These are phyloP conservation scores for Fragilariopsis cylindrus DNA, from an alignment of 108 stramenopile genomes.

Conservation along the genomic window DNA sequence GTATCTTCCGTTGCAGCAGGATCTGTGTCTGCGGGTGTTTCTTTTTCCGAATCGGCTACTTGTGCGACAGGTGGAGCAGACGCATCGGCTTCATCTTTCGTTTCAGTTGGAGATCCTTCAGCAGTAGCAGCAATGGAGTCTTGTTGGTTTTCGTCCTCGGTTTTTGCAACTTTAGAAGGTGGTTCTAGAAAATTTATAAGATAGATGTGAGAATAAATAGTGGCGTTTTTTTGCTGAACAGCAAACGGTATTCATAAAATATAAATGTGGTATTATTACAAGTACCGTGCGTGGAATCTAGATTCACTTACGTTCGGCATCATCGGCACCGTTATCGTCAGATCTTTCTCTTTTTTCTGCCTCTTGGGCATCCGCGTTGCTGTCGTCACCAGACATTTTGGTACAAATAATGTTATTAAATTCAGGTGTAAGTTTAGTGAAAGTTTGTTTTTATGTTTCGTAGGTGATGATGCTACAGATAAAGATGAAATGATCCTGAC, in stretches of 20 bases:
- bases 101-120: neutral
- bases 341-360: constrained; percentile 25
- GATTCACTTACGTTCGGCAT: constrained; percentile 17
- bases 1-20: neutral
- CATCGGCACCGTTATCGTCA: constrained; percentile 19
- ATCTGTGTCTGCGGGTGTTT: neutral
- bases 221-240: too few species aligned
- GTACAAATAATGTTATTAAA: neutral
- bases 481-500: too few species aligned
- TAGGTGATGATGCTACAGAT: too few species aligned
- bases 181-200: constrained; percentile 5
- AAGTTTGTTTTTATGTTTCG: neutral
- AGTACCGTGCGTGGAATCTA: too few species aligned
- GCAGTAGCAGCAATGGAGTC: neutral
- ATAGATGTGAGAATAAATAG: too few species aligned
- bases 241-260: too few species aligned
- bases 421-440: neutral
- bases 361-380: neutral
- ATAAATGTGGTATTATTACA: too few species aligned
- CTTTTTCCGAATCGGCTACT: neutral
- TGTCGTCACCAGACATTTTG: constrained; percentile 3
- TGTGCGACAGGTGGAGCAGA: neutral
- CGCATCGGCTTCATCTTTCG: constrained; percentile 3
- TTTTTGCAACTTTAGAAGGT: constrained; percentile 12
- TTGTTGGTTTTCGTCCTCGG: neutral